phyloP scores from a whole-genome alignment of 2,329 filamentous ascomycete genomes.

The Leptodontidium sp. region DNA sequence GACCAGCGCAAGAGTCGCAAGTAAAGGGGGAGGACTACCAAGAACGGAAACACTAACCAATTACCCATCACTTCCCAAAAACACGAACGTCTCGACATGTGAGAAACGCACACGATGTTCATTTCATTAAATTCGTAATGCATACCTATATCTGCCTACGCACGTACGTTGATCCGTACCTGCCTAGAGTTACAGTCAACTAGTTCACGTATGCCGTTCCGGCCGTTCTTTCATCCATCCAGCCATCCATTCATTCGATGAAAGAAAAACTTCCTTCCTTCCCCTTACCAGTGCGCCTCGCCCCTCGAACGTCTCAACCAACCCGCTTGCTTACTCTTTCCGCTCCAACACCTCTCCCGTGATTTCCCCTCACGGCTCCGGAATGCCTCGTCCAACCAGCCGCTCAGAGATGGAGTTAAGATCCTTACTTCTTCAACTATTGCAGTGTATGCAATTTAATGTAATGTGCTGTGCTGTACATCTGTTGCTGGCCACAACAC shows the following conservation, averaged over 20 bases:
- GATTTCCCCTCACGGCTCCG: background rate
- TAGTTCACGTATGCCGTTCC: constrained; percentile 12
- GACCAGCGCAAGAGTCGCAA: background rate
- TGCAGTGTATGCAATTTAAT: constrained; percentile 6
- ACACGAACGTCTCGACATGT: background rate
- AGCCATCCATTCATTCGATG: background rate
- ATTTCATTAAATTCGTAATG: constrained; percentile 12
- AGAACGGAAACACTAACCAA: background rate
- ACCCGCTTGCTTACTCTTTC: background rate
- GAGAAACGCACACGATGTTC: background rate
- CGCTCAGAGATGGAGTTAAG: background rate
- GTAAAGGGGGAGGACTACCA: background rate
- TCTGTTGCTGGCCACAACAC: no score
- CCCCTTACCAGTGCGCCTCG: constrained; percentile 9
- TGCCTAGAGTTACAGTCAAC: background rate
- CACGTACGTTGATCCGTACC: background rate
- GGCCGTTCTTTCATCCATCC: background rate
- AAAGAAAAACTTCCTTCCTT: background rate
- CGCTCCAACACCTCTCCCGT: background rate
- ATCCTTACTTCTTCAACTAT: background rate
- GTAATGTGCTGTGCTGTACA: background rate
- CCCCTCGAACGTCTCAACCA: background rate
- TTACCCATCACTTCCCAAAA: no score
- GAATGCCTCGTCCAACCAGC: background rate
- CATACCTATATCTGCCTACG: background rate